phyloP scores from a whole-genome alignment of 805 yeast species.

The Jamesozyma lodderae region DNA sequence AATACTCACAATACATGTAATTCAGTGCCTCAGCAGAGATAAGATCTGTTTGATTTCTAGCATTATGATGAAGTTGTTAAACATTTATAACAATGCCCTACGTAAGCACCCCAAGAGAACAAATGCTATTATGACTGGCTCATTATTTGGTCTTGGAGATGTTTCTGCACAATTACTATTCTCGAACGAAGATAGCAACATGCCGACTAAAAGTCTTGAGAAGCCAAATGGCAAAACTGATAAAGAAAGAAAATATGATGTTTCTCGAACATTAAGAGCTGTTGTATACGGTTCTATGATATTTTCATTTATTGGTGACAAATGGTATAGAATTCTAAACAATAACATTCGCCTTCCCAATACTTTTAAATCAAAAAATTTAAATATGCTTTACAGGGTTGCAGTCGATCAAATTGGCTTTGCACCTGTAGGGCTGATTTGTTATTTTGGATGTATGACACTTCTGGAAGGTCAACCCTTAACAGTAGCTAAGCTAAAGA shows the following conservation, averaged over 20 bases:
- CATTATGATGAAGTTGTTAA: slow-evolving; percentile 15
- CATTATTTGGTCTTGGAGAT: slow-evolving; percentile 70
- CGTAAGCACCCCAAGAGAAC: slow-evolving; percentile 42
- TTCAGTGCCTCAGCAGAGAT: too few relatives aligned
- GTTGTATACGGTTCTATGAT: slow-evolving; percentile 60
- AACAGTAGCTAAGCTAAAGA: slow-evolving; percentile 34
- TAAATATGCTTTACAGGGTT: slow-evolving; percentile 42
- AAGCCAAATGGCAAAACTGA: neutral
- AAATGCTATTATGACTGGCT: slow-evolving; percentile 47
- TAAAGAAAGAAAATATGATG: slow-evolving; percentile 35
- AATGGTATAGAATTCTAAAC: slow-evolving; percentile 53
- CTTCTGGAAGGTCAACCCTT: slow-evolving; percentile 47
- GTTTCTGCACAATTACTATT: slow-evolving; percentile 54
- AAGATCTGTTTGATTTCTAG: too few relatives aligned
- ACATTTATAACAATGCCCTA: slow-evolving; percentile 21
- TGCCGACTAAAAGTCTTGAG: neutral
- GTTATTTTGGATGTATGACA: slow-evolving; percentile 62
- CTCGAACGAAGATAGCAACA: slow-evolving; percentile 15
- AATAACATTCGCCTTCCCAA: slow-evolving; percentile 35
- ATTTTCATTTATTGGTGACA: slow-evolving; percentile 67
- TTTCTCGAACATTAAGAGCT: slow-evolving; percentile 51
- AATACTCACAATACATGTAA: too few relatives aligned
- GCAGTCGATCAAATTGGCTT: slow-evolving; percentile 63
- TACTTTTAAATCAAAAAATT: slow-evolving; percentile 13
- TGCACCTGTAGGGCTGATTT: slow-evolving; percentile 71